phyloP scores from a whole-genome alignment of 2,329 filamentous ascomycete species.

The Diplocarpon rosae region DNA sequence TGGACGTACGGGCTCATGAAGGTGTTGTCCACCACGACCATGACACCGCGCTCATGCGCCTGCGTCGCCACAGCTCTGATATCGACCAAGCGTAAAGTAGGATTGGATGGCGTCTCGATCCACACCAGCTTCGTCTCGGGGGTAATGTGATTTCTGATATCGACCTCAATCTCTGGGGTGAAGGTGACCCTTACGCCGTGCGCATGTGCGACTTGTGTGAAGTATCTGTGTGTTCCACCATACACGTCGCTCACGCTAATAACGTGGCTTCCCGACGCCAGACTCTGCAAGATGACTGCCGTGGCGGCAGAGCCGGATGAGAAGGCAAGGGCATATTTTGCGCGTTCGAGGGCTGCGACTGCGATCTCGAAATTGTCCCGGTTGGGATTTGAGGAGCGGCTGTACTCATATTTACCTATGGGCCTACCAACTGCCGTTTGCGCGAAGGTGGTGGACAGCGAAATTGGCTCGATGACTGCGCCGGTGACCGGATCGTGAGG shows the following conservation, averaged over 20 bases:
- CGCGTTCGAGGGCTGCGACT: constrained; percentile 85
- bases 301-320: constrained; percentile 90
- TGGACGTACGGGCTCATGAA: constrained; percentile 95
- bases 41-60: constrained; percentile 78
- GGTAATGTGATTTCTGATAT: constrained; percentile 75
- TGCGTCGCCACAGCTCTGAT: constrained; percentile 74
- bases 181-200: constrained; percentile 94
- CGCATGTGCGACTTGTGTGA: constrained; percentile 91
- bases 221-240: constrained; percentile 95
- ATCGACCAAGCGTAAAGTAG: constrained; percentile 85
- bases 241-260: constrained; percentile 97
- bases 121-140: constrained; percentile 88
- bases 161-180: constrained; percentile 80
- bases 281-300: constrained; percentile 82
- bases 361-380: constrained; percentile 87
- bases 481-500: constrained; percentile 86
- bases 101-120: constrained; percentile 95
- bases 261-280: constrained; percentile 84
- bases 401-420: constrained; percentile 86
- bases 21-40: constrained; percentile 98
- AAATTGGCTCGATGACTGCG: constrained; percentile 93
- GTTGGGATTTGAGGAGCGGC: constrained; percentile 87
- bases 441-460: constrained; percentile 92
- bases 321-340: constrained; percentile 86
- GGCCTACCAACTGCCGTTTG: constrained; percentile 81